Percentiles rank a stretch among this genome's conserved stretches.
Evolutionary conservation across 208 protist species (phyloP).

Genomic region (Crithidia bombi): DNA sequence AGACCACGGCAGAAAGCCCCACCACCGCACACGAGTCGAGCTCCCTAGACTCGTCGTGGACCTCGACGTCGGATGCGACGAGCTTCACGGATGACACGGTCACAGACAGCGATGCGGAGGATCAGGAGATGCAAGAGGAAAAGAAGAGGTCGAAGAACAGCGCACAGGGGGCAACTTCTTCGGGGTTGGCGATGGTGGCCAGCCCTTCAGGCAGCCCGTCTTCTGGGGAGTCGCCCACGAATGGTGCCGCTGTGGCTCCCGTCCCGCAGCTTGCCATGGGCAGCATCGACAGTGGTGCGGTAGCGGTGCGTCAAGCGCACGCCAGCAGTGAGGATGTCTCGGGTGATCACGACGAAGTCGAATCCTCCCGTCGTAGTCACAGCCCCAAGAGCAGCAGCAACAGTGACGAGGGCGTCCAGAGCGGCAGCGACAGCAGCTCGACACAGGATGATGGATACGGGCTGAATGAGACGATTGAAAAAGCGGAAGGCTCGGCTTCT

Average conservation of each 20-base stretch:
- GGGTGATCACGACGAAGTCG: not conserved
- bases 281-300: not conserved
- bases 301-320: not conserved
- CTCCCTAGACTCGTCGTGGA: conserved; percentile 5
- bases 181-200: not conserved
- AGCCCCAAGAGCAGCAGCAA: conserved; percentile 7
- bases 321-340: not conserved
- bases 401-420: not conserved
- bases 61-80: not conserved
- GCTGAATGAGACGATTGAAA: conserved; percentile 14
- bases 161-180: not conserved
- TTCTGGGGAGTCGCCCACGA: not conserved
- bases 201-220: not conserved
- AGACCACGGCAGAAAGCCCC: not conserved
- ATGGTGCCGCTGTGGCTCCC: not conserved
- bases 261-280: not conserved
- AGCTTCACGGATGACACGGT: conserved; percentile 1
- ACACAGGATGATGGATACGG: conserved; percentile 6
- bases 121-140: not conserved
- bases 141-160: not conserved
- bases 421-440: conserved; percentile 7
- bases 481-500: not conserved
- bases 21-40: not conserved
- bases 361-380: not conserved
- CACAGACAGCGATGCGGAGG: not conserved